Evolutionary conservation across 2,329 filamentous ascomycete species (phyloP), one percentile per base, ranked within the genome.

Genomic region (Curvularia sp.): DNA sequence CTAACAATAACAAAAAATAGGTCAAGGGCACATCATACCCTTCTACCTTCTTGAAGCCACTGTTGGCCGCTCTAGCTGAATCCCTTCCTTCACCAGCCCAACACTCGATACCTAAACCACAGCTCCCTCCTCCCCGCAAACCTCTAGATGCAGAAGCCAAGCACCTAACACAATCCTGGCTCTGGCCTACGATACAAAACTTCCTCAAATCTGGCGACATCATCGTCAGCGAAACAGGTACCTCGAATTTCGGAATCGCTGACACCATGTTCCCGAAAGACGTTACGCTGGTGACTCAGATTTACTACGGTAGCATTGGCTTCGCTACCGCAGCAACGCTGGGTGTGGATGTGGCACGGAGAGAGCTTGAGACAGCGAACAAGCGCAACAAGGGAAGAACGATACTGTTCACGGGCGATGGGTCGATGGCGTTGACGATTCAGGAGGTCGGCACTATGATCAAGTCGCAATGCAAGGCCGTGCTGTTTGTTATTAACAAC

Each of bases 381-480:
- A 5, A 20, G 28, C 1, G 43, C 10, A 13, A 18, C 24, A 44
- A 44, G 10, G 70, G 74, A 5, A 57, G 84, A 53, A 84, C 85
- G 0, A 79, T 88, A 9, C 74, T 88, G 1, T 80, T 87, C 60
- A 87, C 87, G 33, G 87, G 86, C 5, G 87, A 89, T 52, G 88
- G 87, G 3, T 87, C 85, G 61, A 82, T 90, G 58, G 84, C 89
- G 62, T 84, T 90, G 77, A 90, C 87, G 0, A 86, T 83, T 0
- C 88, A 90, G 69, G 87, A 89, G 62, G 77, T 91, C 3, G 83
- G 84, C 10, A 88, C 86, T 1, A 89, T 89, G 65, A 85, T 90
- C 64, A 73, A 73, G 51, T 65, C 74, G 1, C 64, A 74, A 7
- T 64, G 76, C 18, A 71, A 71, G 7, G 67, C 71, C 1, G 63